Evolutionary conservation across 768 basidiomycete species (phyloP), one percentile per base, ranked within the genome.

Genomic region (Leccinellum luteum): DNA sequence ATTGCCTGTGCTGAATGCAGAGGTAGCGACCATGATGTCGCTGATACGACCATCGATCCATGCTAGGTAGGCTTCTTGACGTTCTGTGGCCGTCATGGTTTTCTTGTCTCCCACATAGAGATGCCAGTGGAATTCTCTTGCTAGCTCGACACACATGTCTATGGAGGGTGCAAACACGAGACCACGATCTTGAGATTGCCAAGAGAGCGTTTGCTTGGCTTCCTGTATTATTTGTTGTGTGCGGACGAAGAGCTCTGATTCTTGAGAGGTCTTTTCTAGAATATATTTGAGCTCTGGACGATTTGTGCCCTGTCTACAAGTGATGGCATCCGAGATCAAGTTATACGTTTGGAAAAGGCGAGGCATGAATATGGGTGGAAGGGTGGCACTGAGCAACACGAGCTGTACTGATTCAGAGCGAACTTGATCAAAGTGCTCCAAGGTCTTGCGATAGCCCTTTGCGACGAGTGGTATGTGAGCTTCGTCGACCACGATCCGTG

Each of bases 1-100:
- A 9, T 71, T 70, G 0, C 73, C 73, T 0, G 64, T 66, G 3
- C 63, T 67, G 49, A 75, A 65, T 0, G 68, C 67, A 1, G 61
- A 65, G 0, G 69, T 74, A 9, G 62, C 60, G 0, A 73, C 43
- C 28, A 75, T 57, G 1, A 63, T 32, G 0, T 13, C 13, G 1
- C 19, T 48, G n/a, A 15, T 3, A 0, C 21, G 6, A 0, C 67
- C 70, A 0, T 3, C 1, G 0, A 34, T 31, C 71, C 70, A 75
- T 1, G 38, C 14, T 0, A 28, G 1, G 6, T 68, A 64, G 0
- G 51, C 51, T 0, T 3, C 0, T 0, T 25, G 3, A 0, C 50
- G 53, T 1, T 56, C 44, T 10, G 1, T 35, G 38, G 13, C 7
- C 28, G 38, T 41, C 59, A 61, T 61, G 2, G 5, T 48, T 6